phyloP scores from a whole-genome alignment of 805 yeast species.

The Cyberlindnera xylosilytica region DNA sequence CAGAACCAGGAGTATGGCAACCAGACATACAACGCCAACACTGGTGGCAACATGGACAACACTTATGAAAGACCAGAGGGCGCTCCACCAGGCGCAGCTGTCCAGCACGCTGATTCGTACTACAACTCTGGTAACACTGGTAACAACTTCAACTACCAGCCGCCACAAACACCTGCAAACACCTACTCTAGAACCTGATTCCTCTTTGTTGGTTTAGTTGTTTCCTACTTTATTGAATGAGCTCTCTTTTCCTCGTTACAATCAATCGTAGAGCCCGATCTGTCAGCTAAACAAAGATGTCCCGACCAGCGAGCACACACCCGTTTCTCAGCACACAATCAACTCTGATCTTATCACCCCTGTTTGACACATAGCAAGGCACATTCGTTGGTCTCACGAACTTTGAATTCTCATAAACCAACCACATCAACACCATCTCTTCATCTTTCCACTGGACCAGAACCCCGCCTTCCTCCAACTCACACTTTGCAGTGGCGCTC shows the following conservation, averaged over 20 bases:
- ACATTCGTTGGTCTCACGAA: constrained; percentile 26
- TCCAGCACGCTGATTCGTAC: background rate
- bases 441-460: constrained; percentile 26
- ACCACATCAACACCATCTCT: constrained; percentile 26
- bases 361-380: constrained; percentile 9
- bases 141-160: background rate
- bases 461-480: constrained; percentile 8
- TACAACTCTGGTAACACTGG: background rate
- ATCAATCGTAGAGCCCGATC: too few relatives aligned
- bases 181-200: background rate
- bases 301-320: constrained; percentile 15
- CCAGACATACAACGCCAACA: background rate
- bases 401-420: constrained; percentile 29
- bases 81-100: constrained; percentile 14
- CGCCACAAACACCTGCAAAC: constrained; percentile 5
- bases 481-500: constrained; percentile 6
- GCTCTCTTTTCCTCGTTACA: too few relatives aligned
- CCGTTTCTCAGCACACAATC: constrained; percentile 25
- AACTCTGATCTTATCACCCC: constrained; percentile 20
- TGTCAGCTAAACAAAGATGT: constrained; percentile 17
- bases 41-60: constrained; percentile 3
- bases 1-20: background rate
- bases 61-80: constrained; percentile 16
- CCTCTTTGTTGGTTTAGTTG: too few relatives aligned
- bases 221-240: too few relatives aligned